Evolutionary conservation across 1,284 basidiomycete species (phyloP).

Genomic region (Psilocybe mexicana): DNA sequence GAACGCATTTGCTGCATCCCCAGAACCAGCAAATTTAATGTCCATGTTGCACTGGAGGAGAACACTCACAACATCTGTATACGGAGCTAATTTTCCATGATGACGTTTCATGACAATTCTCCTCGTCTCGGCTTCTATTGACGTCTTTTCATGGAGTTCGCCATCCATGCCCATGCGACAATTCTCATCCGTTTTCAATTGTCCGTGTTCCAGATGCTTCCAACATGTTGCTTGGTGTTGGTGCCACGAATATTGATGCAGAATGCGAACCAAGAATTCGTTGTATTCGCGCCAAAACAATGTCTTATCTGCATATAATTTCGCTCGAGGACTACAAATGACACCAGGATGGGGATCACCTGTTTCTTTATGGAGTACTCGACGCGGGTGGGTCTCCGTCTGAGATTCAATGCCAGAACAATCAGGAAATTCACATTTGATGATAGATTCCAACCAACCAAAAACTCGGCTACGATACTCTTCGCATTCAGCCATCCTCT

Average conservation of each 20-base stretch:
- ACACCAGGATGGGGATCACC: conserved; percentile 13
- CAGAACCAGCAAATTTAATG: conserved; percentile 32
- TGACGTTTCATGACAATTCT: no score
- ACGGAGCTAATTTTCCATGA: neutral
- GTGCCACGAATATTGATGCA: conserved; percentile 13
- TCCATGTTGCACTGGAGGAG: conserved; percentile 30
- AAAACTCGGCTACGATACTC: neutral
- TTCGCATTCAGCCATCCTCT: conserved; percentile 4
- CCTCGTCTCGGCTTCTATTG: no score
- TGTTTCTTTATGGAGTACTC: neutral
- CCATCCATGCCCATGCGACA: conserved; percentile 17
- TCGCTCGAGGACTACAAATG: neutral
- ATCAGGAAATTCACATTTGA: conserved; percentile 9
- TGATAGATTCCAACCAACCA: conserved; percentile 13
- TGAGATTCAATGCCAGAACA: neutral
- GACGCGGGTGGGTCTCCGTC: neutral
- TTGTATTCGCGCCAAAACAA: conserved; percentile 10
- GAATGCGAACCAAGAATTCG: neutral
- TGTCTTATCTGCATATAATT: neutral
- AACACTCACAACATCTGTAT: conserved; percentile 5
- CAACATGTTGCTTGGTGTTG: conserved; percentile 14
- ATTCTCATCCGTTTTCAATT: conserved; percentile 5
- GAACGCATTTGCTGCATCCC: conserved; percentile 29
- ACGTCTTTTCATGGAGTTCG: neutral
- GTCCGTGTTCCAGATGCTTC: conserved; percentile 10